A percentile compares a stretch with the other conserved stretches of the same genome.
Conservation (phyloP, 352 stramenopile species). For the Phytophthora uliginosa region DNA sequence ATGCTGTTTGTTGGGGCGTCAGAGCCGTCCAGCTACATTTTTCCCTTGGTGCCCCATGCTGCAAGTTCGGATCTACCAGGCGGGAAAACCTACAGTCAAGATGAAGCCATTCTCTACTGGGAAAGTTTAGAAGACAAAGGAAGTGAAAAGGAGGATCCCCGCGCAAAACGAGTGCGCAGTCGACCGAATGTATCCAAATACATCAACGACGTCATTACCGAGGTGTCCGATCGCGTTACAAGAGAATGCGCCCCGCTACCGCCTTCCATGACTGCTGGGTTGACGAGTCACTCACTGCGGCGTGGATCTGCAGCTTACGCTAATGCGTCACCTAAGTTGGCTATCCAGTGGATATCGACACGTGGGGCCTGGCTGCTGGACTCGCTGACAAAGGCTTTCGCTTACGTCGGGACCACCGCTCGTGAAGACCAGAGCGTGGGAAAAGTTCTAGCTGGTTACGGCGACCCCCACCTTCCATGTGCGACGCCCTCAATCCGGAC, state of each 20-base stretch:
- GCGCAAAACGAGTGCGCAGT: not conserved
- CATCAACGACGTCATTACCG: not conserved
- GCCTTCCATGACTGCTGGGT: constrained; percentile 1
- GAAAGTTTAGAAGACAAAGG: not conserved
- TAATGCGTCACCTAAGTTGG: constrained; percentile 24
- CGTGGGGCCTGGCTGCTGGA: constrained; percentile 3
- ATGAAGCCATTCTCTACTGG: constrained; percentile 10
- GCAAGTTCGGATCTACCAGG: not conserved
- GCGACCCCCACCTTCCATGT: constrained; percentile 13
- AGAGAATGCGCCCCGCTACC: not conserved
- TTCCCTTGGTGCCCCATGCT: not conserved
- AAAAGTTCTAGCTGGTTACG: constrained; percentile 26
- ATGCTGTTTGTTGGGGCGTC: constrained; percentile 10
- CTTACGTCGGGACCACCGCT: constrained; percentile 10
- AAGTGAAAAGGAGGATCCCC: not conserved
- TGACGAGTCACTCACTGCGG: constrained; percentile 1
- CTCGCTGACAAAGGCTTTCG: constrained; percentile 12
- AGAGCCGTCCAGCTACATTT: constrained; percentile 11
- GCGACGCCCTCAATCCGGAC: constrained; percentile 6
- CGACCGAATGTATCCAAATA: constrained; percentile 7
- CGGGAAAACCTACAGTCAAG: not conserved
- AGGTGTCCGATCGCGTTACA: not conserved
- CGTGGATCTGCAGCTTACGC: constrained; percentile 13
- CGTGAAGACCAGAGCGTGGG: constrained; percentile 20
- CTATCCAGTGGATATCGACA: constrained; percentile 15